Conservation (phyloP, 176 grass and related monocot genomes). For the Avena sativa region DNA sequence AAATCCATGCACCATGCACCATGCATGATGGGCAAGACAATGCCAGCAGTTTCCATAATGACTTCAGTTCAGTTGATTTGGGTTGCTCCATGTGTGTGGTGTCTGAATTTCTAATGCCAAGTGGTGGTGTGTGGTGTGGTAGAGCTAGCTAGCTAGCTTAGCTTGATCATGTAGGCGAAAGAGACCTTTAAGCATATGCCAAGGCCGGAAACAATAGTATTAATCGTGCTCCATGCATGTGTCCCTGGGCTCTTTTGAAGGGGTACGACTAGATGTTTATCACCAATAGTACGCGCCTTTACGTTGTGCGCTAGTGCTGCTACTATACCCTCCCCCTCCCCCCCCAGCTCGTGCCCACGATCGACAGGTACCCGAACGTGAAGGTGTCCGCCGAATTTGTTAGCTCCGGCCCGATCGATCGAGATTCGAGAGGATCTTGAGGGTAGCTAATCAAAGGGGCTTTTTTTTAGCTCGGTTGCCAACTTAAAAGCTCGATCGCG, state of each 20-base stretch:
- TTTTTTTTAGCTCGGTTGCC: constrained; percentile 22
- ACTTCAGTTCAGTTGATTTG: neutral
- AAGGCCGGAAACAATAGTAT: constrained; percentile 9
- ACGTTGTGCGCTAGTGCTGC: neutral
- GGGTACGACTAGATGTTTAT: constrained; percentile 22
- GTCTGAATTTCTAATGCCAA: constrained; percentile 38
- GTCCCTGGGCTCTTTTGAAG: constrained; percentile 40
- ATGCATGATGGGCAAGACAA: constrained; percentile 3
- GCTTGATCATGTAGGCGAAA: constrained; percentile 38
- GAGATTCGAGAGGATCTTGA: constrained; percentile 22
- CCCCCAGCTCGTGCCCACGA: constrained; percentile 11
- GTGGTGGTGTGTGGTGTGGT: constrained; percentile 32
- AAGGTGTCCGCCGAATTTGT: constrained; percentile 50
- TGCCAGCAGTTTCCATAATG: neutral
- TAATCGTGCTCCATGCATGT: constrained; percentile 47
- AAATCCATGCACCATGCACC: neutral
- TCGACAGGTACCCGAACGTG: constrained; percentile 42
- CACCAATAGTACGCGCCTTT: constrained; percentile 32
- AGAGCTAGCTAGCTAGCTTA: neutral
- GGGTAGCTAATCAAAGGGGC: constrained; percentile 16
- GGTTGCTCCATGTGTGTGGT: neutral
- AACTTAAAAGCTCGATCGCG: constrained; percentile 38
- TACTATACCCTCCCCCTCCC: neutral
- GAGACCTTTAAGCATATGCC: constrained; percentile 51
- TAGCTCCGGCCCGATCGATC: neutral